Evolutionary conservation across 148 eudicot genomes (phyloP).

Genomic region (Vaccinium darrowii): DNA sequence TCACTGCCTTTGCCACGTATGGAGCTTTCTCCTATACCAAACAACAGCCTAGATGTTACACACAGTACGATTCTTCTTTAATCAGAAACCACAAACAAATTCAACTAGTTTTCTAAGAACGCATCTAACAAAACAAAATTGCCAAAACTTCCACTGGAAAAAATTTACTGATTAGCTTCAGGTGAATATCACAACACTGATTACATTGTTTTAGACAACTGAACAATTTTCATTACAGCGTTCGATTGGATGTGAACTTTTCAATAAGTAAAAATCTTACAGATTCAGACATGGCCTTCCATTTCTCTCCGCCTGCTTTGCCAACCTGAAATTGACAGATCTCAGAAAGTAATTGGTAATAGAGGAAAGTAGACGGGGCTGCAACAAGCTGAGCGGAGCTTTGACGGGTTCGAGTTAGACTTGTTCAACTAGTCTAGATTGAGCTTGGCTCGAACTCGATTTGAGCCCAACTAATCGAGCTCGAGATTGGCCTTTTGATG

Average conservation of each 20-base stretch:
- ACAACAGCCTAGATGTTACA: background rate
- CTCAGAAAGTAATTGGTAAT: background rate
- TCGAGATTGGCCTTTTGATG: background rate
- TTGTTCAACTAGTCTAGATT: background rate
- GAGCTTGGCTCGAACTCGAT: background rate
- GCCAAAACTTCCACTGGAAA: background rate
- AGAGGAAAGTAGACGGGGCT: background rate
- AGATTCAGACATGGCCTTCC: slow-evolving; percentile 25
- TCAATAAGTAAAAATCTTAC: slow-evolving; percentile 14
- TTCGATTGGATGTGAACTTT: background rate
- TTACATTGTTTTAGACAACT: too few species aligned
- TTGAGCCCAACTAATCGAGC: background rate
- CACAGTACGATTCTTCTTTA: background rate
- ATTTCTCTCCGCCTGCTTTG: slow-evolving; percentile 25
- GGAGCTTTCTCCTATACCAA: slow-evolving; percentile 27
- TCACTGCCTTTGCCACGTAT: slow-evolving; percentile 21
- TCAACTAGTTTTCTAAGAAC: background rate
- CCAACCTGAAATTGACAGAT: slow-evolving; percentile 17
- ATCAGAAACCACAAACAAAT: background rate
- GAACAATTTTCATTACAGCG: background rate
- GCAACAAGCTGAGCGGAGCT: background rate
- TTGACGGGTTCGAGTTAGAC: background rate
- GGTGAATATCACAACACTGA: background rate
- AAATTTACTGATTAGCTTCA: background rate
- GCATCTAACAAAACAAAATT: background rate